Conservation (phyloP, 176 grass and related monocot genomes). For the Luzula sylvatica region DNA sequence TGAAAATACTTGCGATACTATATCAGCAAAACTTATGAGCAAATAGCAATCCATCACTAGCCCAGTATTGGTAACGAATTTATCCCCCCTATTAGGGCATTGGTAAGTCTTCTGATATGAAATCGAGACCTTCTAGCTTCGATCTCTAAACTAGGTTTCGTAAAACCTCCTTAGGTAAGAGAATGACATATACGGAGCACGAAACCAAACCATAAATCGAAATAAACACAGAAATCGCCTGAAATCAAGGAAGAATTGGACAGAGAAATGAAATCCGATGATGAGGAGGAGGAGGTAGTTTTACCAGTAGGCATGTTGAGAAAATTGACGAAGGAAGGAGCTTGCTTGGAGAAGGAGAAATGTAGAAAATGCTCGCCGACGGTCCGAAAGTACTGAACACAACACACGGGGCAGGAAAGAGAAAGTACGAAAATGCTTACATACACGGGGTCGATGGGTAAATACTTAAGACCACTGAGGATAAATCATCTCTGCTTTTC, state of each 20-base stretch:
- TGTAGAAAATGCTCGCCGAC: constrained; percentile 1
- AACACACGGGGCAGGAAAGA: not conserved
- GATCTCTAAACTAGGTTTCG: not conserved
- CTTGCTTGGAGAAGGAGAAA: constrained; percentile 64
- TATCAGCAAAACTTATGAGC: not conserved
- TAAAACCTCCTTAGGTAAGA: constrained; percentile 7
- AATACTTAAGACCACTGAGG: not conserved
- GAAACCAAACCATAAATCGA: not conserved
- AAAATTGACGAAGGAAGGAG: constrained; percentile 21
- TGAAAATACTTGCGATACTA: not conserved
- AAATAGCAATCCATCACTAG: not conserved
- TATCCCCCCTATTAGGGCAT: too few species aligned
- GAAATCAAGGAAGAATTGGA: not conserved
- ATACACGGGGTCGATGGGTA: not conserved
- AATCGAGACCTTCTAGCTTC: not conserved
- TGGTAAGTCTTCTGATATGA: too few species aligned
- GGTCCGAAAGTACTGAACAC: not conserved
- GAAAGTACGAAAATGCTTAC: too few species aligned
- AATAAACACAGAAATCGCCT: not conserved
- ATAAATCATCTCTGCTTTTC: too few species aligned
- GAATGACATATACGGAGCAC: not conserved
- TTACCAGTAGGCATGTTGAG: constrained; percentile 56
- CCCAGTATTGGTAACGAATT: too few species aligned
- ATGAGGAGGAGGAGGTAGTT: not conserved
- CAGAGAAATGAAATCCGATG: not conserved